phyloP scores from a whole-genome alignment of 768 basidiomycete genomes.

The Podaxis sp. region DNA sequence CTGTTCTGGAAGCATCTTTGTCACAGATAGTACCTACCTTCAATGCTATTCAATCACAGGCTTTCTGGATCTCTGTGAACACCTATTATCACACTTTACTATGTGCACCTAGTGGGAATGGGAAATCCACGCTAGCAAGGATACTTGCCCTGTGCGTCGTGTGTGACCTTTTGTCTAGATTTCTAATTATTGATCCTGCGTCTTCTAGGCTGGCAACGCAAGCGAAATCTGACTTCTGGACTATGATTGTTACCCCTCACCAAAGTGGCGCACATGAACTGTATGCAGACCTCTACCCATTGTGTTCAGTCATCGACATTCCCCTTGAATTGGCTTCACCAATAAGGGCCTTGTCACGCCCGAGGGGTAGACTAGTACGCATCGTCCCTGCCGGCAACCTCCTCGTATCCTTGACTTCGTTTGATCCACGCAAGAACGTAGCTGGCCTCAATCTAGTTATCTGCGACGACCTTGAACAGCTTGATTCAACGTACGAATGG shows the following conservation, averaged over 20 bases:
- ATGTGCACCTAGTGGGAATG: constrained; percentile 77
- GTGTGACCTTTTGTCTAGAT: background rate
- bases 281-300: constrained; percentile 48
- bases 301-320: constrained; percentile 40
- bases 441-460: constrained; percentile 63
- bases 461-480: constrained; percentile 82
- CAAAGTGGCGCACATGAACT: constrained; percentile 56
- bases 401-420: constrained; percentile 40
- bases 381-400: constrained; percentile 57
- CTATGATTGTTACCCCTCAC: constrained; percentile 64
- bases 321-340: constrained; percentile 29
- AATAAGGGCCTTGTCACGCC: constrained; percentile 26
- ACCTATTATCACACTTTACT: constrained; percentile 68
- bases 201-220: constrained; percentile 54
- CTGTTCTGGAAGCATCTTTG: constrained; percentile 45
- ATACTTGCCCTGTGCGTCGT: constrained; percentile 71
- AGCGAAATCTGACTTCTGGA: constrained; percentile 46
- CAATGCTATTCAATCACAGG: constrained; percentile 88
- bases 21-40: constrained; percentile 51
- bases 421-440: constrained; percentile 27
- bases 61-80: constrained; percentile 78
- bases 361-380: constrained; percentile 47
- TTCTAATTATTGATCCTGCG: constrained; percentile 13
- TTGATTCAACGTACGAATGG: constrained; percentile 82
- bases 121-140: constrained; percentile 76